Conservation (phyloP, 345 rosid species). For the Melaleuca alternifolia region DNA sequence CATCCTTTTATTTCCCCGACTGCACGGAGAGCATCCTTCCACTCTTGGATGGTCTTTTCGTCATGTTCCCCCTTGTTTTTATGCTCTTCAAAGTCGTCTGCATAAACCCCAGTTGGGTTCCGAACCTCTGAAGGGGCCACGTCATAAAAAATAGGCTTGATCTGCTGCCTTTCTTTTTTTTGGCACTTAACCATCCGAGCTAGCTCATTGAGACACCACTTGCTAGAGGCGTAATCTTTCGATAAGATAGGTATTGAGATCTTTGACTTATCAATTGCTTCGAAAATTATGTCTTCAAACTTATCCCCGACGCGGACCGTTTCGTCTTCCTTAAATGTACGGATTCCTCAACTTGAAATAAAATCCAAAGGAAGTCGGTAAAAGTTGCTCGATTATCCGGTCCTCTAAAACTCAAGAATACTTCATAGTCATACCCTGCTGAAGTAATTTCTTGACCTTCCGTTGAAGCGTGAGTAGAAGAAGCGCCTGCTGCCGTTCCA, state of each 20-base stretch:
- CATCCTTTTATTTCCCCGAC: neutral
- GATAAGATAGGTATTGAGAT: neutral
- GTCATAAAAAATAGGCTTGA: neutral
- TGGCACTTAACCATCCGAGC: neutral
- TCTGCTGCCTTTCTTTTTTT: neutral
- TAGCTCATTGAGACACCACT: neutral
- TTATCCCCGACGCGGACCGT: fast-evolving
- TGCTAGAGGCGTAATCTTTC: neutral
- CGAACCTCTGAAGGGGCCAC: neutral
- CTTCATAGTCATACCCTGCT: neutral
- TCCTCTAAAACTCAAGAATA: neutral
- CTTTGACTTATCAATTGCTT: neutral
- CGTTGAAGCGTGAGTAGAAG: neutral
- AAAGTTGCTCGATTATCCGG: neutral
- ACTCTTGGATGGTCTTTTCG: fast-evolving
- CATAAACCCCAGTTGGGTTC: neutral
- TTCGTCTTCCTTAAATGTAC: neutral
- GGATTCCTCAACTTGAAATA: neutral
- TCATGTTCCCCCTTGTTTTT: no score
- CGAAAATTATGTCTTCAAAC: neutral
- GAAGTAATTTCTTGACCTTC: fast-evolving
- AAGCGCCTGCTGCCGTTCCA: no score
- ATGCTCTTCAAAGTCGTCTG: fast-evolving
- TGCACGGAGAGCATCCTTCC: neutral
- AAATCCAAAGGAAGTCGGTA: neutral